Base-by-base conservation (phyloP, 805 yeast genomes). In the Lipomyces chichibuensis region DNA sequence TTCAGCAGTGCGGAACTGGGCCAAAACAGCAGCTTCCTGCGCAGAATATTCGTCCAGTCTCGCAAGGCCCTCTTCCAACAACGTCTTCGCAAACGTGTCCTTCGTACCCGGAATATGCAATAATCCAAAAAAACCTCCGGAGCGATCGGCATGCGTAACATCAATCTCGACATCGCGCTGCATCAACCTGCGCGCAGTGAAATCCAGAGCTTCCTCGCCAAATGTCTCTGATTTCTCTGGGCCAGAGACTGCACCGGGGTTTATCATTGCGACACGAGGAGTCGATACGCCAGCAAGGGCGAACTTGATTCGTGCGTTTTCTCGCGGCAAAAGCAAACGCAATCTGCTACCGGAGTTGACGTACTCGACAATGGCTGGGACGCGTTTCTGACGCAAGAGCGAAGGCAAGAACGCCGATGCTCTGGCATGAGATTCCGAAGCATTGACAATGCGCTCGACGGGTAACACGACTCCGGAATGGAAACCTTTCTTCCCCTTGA, bases 121-220 rank as follows among this genome's bases (percentile, higher is more conserved):
- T 73, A 87, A 85, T 58, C 96, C 95, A 74, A 90, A 85, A 74
- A 92, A 92, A 0, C 90, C 91, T 65, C 97, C 97, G 64, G 88
- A 81, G 74, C 87, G 89, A 76, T 92, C 97, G 62, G 85, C 84
- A 65, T 85, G 88, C 71, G 85, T 85, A 25, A 91, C 84, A 63
- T 88, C 88, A 70, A 91, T 80, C 70, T 84, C 87, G 55, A 91
- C 90, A 69, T 87, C 91, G 75, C 92, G 84, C 79, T 91, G 97
- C 76, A 86, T 80, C 61, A 84, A 82, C 67, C 84, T 84, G 68
- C 82, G 83, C 73, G 80, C 81, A 67, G 87, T 83, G 74, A 80
- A 87, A 51, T 81, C 84, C 35, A 85, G 74, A 1, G 91, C 91
- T 52, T 80, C 83, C 25, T 84, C 83, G 9, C 84, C 81, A 37